Evolutionary conservation across 2,329 filamentous ascomycete genomes (phyloP), one percentile per base, ranked within the genome.

Genomic region (Elsinoe perseae): DNA sequence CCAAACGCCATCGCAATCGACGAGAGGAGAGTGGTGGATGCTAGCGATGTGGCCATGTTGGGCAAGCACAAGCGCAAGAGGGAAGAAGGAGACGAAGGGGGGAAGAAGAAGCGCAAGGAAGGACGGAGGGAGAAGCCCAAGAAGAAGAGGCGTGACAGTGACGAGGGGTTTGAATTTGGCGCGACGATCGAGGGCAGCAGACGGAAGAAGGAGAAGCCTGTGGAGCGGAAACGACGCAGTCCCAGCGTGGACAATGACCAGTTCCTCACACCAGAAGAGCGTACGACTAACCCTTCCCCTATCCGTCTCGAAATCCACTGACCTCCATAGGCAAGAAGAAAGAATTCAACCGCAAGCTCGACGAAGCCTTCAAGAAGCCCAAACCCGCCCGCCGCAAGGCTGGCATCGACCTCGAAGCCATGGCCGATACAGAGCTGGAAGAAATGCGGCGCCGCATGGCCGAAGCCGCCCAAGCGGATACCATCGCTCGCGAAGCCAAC

Each of bases 391-490:
- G 81, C 61, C 92, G 89, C 77, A 89, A 89, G 77, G 87, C 91
- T 68, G 91, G 93, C 64, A 90, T 95, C 70, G 92, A 97, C 62
- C 79, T 97, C 46, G 91, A 96, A 69, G 85, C 89, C 65, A 85
- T 87, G 73, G 87, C 92, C 62, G 93, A 97, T 68, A 87, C 90
- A 43, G 86, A 95, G 66, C 90, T 98, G 61, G 89, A 61, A 36
- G 59, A 61, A 28, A 85, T 98, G 69, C 93, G 93, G 66, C 80
- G 87, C 55, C 83, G 84, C 57, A 98, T 98, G 91, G 90, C 93
- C 63, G 80, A 84, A 62, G 93, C 93, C 14, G 95, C 92, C 59
- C 82, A 91, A 70, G 82, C 84, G 34, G 93, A 98, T 71, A 91
- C 92, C 64, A 76, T 84, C 56, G 89, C 89, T 36, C 90, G 93